phyloP scores from a whole-genome alignment of 176 grass and related monocot species.

The Cenchrus purpureus region DNA sequence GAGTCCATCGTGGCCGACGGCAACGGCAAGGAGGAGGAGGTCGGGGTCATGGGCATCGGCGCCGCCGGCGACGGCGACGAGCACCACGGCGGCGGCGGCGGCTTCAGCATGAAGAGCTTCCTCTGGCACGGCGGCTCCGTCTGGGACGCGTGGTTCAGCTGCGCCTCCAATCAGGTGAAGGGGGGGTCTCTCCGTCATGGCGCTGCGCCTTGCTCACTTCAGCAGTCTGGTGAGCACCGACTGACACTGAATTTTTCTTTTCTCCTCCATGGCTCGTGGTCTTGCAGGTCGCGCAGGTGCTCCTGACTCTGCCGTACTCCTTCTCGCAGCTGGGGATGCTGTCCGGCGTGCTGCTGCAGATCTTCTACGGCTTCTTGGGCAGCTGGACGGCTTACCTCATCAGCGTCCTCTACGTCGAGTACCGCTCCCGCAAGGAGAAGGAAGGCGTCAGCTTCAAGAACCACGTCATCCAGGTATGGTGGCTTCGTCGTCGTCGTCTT shows the following conservation, averaged over 20 bases:
- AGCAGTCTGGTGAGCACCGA: not conserved
- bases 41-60: conserved; percentile 61
- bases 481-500: not conserved
- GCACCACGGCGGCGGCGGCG: conserved; percentile 39
- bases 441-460: conserved; percentile 70
- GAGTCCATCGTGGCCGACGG: conserved; percentile 76
- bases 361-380: conserved; percentile 74
- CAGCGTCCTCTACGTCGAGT: conserved; percentile 85
- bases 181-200: not conserved
- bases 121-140: conserved; percentile 98
- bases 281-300: conserved; percentile 74
- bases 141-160: conserved; percentile 99
- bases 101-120: conserved; percentile 58
- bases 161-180: conserved; percentile 90
- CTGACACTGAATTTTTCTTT: not conserved
- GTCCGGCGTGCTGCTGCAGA: conserved; percentile 65
- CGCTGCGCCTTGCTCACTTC: too few species aligned
- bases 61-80: conserved; percentile 50
- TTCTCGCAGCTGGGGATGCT: conserved; percentile 81
- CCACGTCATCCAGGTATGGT: conserved; percentile 72
- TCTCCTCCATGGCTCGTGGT: not conserved
- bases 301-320: conserved; percentile 73
- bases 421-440: conserved; percentile 77
- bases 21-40: conserved; percentile 68
- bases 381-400: conserved; percentile 85